Base-by-base conservation (phyloP, 257 asterid genomes). In the Jacaranda mimosifolia region DNA sequence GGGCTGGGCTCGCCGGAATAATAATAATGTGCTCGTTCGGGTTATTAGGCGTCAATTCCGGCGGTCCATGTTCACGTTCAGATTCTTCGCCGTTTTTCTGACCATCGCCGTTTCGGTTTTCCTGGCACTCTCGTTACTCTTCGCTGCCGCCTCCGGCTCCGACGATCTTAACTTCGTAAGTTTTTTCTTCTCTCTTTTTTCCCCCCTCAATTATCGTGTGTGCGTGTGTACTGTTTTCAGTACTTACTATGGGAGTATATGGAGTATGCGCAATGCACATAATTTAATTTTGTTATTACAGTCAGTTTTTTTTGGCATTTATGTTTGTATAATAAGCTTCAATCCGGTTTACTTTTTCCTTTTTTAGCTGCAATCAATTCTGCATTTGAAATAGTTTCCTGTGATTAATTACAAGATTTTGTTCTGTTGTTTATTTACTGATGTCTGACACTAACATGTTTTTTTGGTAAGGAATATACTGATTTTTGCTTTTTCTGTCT, bases 81-180 rank as follows among this genome's bases (percentile, higher is more conserved):
- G 74, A 83, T 69, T 83, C 57, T 73, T 79, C 73, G 42, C 78
- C 77, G 52, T 78, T 70, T 77, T 64, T 55, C 48, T 83, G 56
- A 70, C 71, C 46, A 14, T 81, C 14, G 55, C 70, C 9, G 62
- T 80, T 82, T 40, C 72, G 15, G 35, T 86, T 57, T 63, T 85
- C 73, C 51, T 68, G n/a, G 32, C 85, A 8, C 18, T 79, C 43
- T 81, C 77, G 52, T 68, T 80, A 68, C 80, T 86, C 49, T 74
- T 72, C 55, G 53, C 73, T 8, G 63, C 85, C n/a, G 76, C 85
- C 32, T 26, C 32, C 49, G 13, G 48, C 77, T 35, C 81, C 35
- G 69, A 79, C 66, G 82, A 85, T 75, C 76, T 76, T 69, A 2
- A 62, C 63, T 73, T 26, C n/a, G 89, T 88, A 60, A 72, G 88